These are phyloP conservation scores for Fusarium verrucosum DNA, from an alignment of 2,329 filamentous ascomycete species.

Conservation along the genomic window DNA sequence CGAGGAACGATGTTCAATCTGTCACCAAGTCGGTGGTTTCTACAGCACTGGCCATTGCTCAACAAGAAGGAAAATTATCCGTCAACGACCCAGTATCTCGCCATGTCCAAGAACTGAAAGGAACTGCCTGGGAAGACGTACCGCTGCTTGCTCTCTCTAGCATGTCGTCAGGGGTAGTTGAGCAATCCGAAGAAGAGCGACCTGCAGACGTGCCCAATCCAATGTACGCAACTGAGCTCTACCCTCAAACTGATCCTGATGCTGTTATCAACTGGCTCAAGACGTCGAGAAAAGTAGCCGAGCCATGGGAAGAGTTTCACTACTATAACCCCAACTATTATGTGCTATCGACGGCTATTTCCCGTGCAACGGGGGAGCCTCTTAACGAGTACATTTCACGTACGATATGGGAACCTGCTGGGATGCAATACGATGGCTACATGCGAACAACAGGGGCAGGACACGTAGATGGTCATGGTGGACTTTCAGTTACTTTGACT, in stretches of 20 bases:
- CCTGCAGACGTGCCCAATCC: conserved; percentile 25
- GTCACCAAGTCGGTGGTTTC: conserved; percentile 29
- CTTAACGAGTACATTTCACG: conserved; percentile 26
- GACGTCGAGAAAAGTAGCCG: conserved; percentile 24
- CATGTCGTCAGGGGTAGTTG: conserved; percentile 33
- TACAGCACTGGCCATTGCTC: conserved; percentile 22
- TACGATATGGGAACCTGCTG: conserved; percentile 32
- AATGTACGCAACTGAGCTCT: conserved; percentile 34
- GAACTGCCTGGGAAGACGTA: conserved; percentile 27
- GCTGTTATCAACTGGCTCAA: conserved; percentile 26
- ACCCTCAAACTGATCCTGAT: conserved; percentile 16
- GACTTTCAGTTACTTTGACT: conserved; percentile 15
- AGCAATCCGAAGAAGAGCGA: conserved; percentile 21
- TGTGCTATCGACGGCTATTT: conserved; percentile 22
- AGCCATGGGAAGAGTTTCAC: conserved; percentile 37
- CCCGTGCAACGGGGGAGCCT: conserved; percentile 15
- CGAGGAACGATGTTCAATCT: conserved; percentile 28
- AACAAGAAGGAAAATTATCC: conserved; percentile 21
- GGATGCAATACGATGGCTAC: conserved; percentile 33
- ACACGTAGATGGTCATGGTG: conserved; percentile 28
- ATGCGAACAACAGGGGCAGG: conserved; percentile 30
- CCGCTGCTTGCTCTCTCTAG: conserved; percentile 22
- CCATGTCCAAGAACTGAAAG: conserved; percentile 22
- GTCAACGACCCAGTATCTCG: conserved; percentile 22
- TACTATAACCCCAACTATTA: conserved; percentile 38